phyloP scores from a whole-genome alignment of 179 eudicot species.

The Gypsophila paniculata region DNA sequence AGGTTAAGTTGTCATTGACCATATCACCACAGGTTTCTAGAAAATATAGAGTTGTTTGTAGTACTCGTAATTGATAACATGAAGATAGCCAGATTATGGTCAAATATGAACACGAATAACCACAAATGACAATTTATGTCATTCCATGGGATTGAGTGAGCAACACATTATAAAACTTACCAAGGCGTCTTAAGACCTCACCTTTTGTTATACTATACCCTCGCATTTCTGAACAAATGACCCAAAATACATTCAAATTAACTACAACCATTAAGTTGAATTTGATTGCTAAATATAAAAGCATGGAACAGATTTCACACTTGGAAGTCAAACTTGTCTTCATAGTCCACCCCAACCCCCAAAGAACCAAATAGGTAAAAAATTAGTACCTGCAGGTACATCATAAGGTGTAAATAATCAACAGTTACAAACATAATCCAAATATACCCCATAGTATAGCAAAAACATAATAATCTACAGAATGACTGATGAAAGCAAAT shows the following conservation, averaged over 20 bases:
- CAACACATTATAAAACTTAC: not conserved
- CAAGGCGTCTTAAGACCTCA: not conserved
- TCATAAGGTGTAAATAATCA: not conserved
- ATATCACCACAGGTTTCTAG: too few relatives aligned
- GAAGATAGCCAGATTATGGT: too few relatives aligned
- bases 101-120: too few relatives aligned
- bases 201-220: not conserved
- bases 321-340: not conserved
- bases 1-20: too few relatives aligned
- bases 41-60: too few relatives aligned
- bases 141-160: too few relatives aligned
- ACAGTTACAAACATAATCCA: not conserved
- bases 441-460: not conserved
- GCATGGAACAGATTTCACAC: not conserved
- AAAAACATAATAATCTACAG: not conserved
- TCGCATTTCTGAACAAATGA: not conserved
- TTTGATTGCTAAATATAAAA: not conserved
- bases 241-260: not conserved
- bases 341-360: not conserved
- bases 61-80: too few relatives aligned
- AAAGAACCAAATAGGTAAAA: not conserved
- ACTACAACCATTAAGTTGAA: not conserved
- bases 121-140: too few relatives aligned
- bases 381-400: not conserved
- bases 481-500: not conserved